A percentile compares a stretch with the other conserved stretches of the same genome.
Evolutionary conservation across 2,329 filamentous ascomycete species (phyloP).

Genomic region (Daldinia eschscholtzii): DNA sequence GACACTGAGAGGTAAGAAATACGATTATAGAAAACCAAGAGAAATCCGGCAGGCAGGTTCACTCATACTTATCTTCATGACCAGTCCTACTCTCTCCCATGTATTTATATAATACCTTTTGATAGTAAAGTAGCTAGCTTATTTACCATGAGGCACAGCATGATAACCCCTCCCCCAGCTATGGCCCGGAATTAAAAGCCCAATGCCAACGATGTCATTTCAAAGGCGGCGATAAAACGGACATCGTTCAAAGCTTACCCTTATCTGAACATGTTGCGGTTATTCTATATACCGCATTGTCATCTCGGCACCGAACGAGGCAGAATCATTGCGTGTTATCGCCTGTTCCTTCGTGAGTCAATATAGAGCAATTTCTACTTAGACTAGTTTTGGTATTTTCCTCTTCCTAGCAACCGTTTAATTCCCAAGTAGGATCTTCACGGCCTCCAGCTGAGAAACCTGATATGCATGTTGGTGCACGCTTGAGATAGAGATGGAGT

Average conservation of each 20-base stretch:
- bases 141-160: slow-evolving; percentile 1
- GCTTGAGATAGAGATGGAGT: not conserved
- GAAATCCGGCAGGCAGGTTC: not conserved
- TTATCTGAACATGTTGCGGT: not conserved
- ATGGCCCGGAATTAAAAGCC: not conserved
- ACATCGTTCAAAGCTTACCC: not conserved
- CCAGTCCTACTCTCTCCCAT: not conserved
- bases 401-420: not conserved
- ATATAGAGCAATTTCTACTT: not conserved
- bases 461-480: slow-evolving; percentile 2
- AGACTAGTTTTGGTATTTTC: not conserved
- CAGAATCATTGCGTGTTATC: too few species aligned
- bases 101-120: not conserved
- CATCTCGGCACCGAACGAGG: not conserved
- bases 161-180: not conserved
- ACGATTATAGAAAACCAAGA: not conserved
- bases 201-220: not conserved
- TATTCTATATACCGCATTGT: not conserved
- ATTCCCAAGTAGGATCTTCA: not conserved
- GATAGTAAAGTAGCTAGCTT: not conserved
- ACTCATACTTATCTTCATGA: not conserved
- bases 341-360: not conserved
- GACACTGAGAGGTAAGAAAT: not conserved
- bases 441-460: not conserved
- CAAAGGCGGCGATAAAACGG: not conserved